Evolutionary conservation across 2,329 filamentous ascomycete species (phyloP).

Genomic region (Trichoderma hamatum): DNA sequence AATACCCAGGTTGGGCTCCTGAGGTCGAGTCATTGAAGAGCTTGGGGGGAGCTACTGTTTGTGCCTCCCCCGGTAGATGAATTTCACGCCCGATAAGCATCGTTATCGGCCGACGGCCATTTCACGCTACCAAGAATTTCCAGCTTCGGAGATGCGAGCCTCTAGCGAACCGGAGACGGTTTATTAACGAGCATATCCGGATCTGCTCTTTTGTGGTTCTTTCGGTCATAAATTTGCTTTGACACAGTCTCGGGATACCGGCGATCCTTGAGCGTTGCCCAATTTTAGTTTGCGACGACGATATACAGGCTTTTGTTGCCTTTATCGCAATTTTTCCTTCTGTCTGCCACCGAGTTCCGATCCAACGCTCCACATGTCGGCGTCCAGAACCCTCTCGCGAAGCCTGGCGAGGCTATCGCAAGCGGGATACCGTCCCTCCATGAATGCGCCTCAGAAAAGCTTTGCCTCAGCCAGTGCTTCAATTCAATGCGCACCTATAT

Average conservation of each 20-base stretch:
- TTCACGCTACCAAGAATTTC: conserved; percentile 32
- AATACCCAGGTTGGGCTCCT: conserved; percentile 23
- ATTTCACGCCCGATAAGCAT: conserved; percentile 41
- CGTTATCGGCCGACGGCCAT: conserved; percentile 33
- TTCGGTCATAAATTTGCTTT: neutral
- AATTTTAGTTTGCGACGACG: conserved; percentile 10
- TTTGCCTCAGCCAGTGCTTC: conserved; percentile 19
- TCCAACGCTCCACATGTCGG: conserved; percentile 34
- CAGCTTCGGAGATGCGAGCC: conserved; percentile 37
- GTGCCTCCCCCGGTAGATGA: conserved; percentile 38
- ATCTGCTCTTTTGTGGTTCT: conserved; percentile 4
- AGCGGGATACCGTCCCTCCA: conserved; percentile 36
- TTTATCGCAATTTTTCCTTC: neutral
- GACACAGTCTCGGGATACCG: neutral
- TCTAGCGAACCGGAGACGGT: conserved; percentile 21
- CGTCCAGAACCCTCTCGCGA: conserved; percentile 40
- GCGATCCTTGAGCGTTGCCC: neutral
- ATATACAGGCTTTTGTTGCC: neutral
- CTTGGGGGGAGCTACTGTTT: conserved; percentile 31
- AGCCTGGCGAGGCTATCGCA: conserved; percentile 41
- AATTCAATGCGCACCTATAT: conserved; percentile 32
- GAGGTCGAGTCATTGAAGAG: conserved; percentile 27
- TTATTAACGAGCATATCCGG: conserved; percentile 22
- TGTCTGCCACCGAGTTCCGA: neutral
- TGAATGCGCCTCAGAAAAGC: conserved; percentile 31